Evolutionary conservation across 2,329 filamentous ascomycete species (phyloP), one percentile per base, ranked within the genome.

Genomic region (Aspergillus niger): DNA sequence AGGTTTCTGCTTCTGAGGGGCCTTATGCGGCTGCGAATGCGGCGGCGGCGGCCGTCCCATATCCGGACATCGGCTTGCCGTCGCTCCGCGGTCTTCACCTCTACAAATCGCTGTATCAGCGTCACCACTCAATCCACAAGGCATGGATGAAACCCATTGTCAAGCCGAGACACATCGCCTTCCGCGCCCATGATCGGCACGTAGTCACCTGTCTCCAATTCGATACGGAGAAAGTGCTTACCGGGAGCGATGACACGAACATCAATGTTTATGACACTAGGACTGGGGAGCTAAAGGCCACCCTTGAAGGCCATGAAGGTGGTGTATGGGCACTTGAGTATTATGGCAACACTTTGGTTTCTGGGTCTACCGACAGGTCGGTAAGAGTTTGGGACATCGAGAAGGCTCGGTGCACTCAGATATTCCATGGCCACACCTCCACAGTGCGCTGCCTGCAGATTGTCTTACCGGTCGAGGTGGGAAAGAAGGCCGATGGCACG

Each of bases 301-400:
- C 90, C 65, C 86, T 99, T 2, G 89, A 93, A 70, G 95, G 95
- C 2, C 95, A 99, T 68, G 95, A 99, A 76, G 95, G 95, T 36
- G 95, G 95, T 49, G 95, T 99, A 1, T 99, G 95, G 95, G 95
- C 95, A 30, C 80, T 99, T 56, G 93, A 98, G 75, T 99, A 98
- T 73, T 89, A 97, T 72, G 94, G 93, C 54, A 97, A 98, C 72
- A 92, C 91, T 15, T 81, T 99, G 20, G 95, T 99, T 2, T 99
- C 95, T 15, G 95, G 95, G 2, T 97, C 93, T 6, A 99, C 95
- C 0, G 95, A 99, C 77, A 85, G 95, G 50, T 96, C 95, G 10
- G 95, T 99, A n/a, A 88, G 95, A n/a, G 94, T 99, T 0, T 99
- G 95, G 95, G 94, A 99, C 73, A 97, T 99, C 65, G 92, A 96